Percentiles rank a stretch among this genome's conserved stretches.
Evolutionary conservation across 2,329 filamentous ascomycete species (phyloP).

Genomic region (Phialophora macrospora): DNA sequence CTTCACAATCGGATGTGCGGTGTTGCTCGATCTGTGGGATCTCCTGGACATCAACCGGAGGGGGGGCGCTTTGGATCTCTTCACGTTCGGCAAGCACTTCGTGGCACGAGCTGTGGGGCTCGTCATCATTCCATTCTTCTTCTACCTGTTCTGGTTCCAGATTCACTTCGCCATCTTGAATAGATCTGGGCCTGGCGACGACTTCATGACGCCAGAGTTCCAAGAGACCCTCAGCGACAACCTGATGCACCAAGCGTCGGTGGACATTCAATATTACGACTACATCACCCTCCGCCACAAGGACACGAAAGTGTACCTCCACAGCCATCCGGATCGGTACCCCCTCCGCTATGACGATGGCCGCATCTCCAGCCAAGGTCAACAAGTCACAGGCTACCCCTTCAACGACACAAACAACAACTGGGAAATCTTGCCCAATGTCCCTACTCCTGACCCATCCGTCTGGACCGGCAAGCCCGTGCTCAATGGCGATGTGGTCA

Average conservation of each 20-base stretch:
- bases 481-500: constrained; percentile 81
- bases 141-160: constrained; percentile 99
- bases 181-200: constrained; percentile 89
- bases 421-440: constrained; percentile 85
- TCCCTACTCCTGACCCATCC: constrained; percentile 58
- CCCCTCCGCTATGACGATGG: constrained; percentile 96
- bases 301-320: constrained; percentile 94
- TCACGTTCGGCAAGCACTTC: constrained; percentile 87
- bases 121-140: constrained; percentile 89
- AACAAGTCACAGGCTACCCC: constrained; percentile 97
- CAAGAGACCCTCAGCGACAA: constrained; percentile 97
- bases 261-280: constrained; percentile 89
- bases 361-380: constrained; percentile 93
- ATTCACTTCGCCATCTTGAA: constrained; percentile 92
- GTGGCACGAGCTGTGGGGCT: constrained; percentile 82
- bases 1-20: constrained; percentile 92
- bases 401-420: constrained; percentile 99
- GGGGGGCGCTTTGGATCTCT: constrained; percentile 77
- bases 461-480: constrained; percentile 65
- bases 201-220: constrained; percentile 98
- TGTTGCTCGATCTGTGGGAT: constrained; percentile 93
- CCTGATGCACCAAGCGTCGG: constrained; percentile 81
- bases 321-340: constrained; percentile 88
- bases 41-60: constrained; percentile 86
- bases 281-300: constrained; percentile 88